Evolutionary conservation across 768 basidiomycete genomes (phyloP).

Genomic region (Harrya chromipes): DNA sequence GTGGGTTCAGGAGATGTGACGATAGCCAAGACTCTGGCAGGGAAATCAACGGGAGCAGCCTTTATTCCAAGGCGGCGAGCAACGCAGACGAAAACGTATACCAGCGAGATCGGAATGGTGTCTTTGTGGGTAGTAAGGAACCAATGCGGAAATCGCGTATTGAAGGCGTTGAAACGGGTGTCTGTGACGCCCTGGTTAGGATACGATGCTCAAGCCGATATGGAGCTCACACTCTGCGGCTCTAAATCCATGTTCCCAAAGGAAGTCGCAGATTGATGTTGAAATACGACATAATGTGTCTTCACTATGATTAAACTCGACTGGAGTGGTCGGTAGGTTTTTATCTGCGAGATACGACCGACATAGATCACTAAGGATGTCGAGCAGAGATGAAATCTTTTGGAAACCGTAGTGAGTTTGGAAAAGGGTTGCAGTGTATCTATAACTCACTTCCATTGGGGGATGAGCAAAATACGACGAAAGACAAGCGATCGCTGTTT

Average conservation of each 20-base stretch:
- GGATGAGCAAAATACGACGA: constrained; percentile 52
- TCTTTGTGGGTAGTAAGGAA: constrained; percentile 49
- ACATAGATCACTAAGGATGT: constrained; percentile 40
- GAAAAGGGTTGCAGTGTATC: not conserved
- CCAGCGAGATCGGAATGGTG: constrained; percentile 59
- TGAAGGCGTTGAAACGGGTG: constrained; percentile 40
- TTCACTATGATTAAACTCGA: constrained; percentile 33
- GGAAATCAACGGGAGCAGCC: constrained; percentile 56
- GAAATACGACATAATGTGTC: constrained; percentile 30
- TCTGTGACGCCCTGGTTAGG: constrained; percentile 23
- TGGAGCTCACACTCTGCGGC: constrained; percentile 39
- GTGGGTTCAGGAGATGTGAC: constrained; percentile 38
- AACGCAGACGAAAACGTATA: constrained; percentile 55
- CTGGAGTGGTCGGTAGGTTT: constrained; percentile 28
- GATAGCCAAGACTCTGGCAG: constrained; percentile 51
- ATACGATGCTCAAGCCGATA: not conserved
- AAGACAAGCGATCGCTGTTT: constrained; percentile 45
- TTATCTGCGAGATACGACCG: constrained; percentile 33
- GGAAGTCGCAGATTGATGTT: constrained; percentile 46
- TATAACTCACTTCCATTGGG: constrained; percentile 38
- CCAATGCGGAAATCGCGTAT: constrained; percentile 57
- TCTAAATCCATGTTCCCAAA: constrained; percentile 47
- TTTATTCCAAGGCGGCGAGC: constrained; percentile 48
- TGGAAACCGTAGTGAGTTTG: not conserved
- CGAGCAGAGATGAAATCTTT: constrained; percentile 43